Evolutionary conservation across 495 filamentous ascomycete genomes (phyloP), one percentile per base, ranked within the genome.

Genomic region (Trichocladium uniseriatum): DNA sequence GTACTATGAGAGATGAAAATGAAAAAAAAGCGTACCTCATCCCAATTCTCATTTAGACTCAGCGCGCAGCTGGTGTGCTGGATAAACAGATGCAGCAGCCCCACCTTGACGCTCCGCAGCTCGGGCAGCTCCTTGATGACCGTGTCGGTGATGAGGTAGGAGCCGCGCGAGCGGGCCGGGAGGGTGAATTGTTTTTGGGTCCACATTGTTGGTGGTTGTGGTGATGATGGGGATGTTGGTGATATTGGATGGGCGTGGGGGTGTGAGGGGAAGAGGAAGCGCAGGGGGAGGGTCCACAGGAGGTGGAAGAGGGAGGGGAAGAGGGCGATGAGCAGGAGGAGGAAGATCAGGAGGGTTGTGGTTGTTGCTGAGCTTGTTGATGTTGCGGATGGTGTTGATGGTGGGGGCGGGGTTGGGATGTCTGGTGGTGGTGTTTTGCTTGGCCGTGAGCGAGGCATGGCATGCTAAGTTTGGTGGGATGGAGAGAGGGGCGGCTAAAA

Each of bases 31-130:
- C 86, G 15, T 72, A 94, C 89, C 44, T 55, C 48, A 35, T 67
- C 64, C 81, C 76, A 98, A 69, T 97, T 97, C 79, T 98, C 92
- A 66, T 98, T 95, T 53, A 95, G 66, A 46, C 78, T 83, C 44
- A 95, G 72, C 35, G 83, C 89, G 68, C 86, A 90, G 63, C 79
- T 84, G 20, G 89, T 95, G 69, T 95, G 89, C 69, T 95, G 87
- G 38, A 94, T 71, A 67, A 95, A 95, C 38, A 95, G 74, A 59
- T 94, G 81, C 51, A 97, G 71, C 49, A 97, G 70, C 28, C 92
- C 92, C 52, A 89, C 74, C 64, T 88, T 89, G 77, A 92, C 49
- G 71, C 56, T 39, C 68, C 69, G 55, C n/a, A 98, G 71, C 65
- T 95, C 84, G 4, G 90, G 87, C 0, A 97, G 66, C 31, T 79